These are phyloP conservation scores for Termitomyces sp. DNA, from an alignment of 768 basidiomycete species.

Conservation along the genomic window DNA sequence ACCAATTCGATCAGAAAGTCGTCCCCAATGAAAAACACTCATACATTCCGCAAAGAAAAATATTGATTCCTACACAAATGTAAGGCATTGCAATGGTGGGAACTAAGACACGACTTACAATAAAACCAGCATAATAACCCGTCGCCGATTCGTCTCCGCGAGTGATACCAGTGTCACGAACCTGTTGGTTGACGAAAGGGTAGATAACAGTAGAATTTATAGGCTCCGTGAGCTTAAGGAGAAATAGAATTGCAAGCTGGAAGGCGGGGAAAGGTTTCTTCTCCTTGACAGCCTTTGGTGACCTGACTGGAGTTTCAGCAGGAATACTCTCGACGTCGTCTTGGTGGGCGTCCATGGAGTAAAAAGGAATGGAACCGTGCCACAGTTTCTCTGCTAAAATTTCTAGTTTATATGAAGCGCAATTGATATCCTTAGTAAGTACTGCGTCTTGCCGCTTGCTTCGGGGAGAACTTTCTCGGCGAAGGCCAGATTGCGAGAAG, in stretches of 20 bases:
- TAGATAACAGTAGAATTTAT: slow-evolving; percentile 31
- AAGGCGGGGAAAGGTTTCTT: slow-evolving; percentile 13
- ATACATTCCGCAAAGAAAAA: slow-evolving; percentile 31
- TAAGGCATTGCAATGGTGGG: background rate
- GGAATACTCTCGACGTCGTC: slow-evolving; percentile 1
- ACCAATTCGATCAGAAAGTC: slow-evolving; percentile 31
- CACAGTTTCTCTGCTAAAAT: background rate
- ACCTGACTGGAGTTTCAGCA: background rate
- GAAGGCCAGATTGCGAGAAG: background rate
- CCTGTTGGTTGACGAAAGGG: slow-evolving; percentile 38
- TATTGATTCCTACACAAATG: slow-evolving; percentile 24
- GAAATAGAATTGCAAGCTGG: slow-evolving; percentile 27
- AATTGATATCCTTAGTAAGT: background rate
- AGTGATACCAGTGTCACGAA: slow-evolving; percentile 36
- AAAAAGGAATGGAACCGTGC: background rate
- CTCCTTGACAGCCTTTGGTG: background rate
- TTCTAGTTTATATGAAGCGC: background rate
- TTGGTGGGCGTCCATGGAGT: background rate
- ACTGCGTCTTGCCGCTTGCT: background rate
- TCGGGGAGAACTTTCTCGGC: background rate
- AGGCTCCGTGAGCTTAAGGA: slow-evolving; percentile 27
- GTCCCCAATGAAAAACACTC: slow-evolving; percentile 28
- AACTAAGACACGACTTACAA: slow-evolving; percentile 21
- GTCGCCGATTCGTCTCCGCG: slow-evolving; percentile 33
- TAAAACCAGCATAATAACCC: slow-evolving; percentile 42